Evolutionary conservation across 768 basidiomycete genomes (phyloP).

Genomic region (Suillus spraguei): DNA sequence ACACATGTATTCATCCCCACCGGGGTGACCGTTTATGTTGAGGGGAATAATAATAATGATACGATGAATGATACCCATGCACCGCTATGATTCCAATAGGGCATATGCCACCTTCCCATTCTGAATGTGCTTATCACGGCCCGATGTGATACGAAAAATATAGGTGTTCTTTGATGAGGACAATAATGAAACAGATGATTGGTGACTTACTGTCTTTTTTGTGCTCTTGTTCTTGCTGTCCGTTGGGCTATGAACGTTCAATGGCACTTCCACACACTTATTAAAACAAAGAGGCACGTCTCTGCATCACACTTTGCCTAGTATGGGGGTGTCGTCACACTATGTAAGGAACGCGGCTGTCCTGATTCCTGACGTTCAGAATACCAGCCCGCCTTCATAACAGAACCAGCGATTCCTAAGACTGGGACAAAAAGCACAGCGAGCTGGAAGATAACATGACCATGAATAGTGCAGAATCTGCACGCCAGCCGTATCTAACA

Average conservation of each 20-base stretch:
- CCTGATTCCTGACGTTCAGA: not conserved
- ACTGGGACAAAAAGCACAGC: slow-evolving; percentile 37
- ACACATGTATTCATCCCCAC: slow-evolving; percentile 57
- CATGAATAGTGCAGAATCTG: slow-evolving; percentile 34
- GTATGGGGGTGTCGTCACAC: too few species aligned
- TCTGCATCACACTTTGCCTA: too few species aligned
- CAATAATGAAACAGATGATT: too few species aligned
- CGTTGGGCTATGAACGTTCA: too few species aligned
- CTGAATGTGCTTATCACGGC: slow-evolving; percentile 57
- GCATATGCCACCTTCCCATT: slow-evolving; percentile 61
- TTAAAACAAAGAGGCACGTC: too few species aligned
- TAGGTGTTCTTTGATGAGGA: slow-evolving; percentile 43
- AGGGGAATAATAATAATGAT: slow-evolving; percentile 60
- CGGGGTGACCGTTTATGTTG: slow-evolving; percentile 41
- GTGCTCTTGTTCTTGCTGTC: too few species aligned
- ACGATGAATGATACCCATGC: slow-evolving; percentile 68
- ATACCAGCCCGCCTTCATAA: slow-evolving; percentile 54
- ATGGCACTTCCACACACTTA: too few species aligned
- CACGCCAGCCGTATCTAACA: slow-evolving; percentile 39
- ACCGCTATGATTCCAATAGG: slow-evolving; percentile 58
- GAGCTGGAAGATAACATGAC: slow-evolving; percentile 36
- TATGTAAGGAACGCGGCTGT: too few species aligned
- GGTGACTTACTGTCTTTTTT: too few species aligned
- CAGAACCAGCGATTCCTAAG: slow-evolving; percentile 53
- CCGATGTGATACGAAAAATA: slow-evolving; percentile 73